Base-by-base conservation (phyloP, 306 rosid genomes). In the Urtica urens region DNA sequence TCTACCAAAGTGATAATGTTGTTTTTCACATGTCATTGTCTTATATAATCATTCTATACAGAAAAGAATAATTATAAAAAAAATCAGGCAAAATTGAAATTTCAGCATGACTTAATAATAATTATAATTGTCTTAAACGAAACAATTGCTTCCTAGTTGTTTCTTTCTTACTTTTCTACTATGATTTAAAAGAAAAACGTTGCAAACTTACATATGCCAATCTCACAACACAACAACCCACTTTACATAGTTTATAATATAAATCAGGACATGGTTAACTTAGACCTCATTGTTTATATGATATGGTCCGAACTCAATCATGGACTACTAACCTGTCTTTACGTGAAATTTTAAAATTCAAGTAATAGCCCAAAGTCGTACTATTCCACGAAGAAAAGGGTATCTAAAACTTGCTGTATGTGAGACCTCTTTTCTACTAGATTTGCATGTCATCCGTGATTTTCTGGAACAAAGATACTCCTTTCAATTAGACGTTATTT, bases 1-100 rank as follows among this genome's bases (percentile, higher is more conserved):
- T 24, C 40, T 10, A 27, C 37, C 7, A 31, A 7, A 57, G 40
- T 39, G 57, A 51, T 47, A 33, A 65, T 43, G 23, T 57, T 55
- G 41, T 51, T 51, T 59, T 30, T 55, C 20, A 29, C 63, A 55
- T 37, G 37, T 47, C 65, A 17, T 40, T 37, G 42, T 54, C 51
- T 46, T 23, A 10, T 7, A 15, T 5, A 43, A 20, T n/a, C n/a
- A n/a, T n/a, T n/a, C n/a, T n/a, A n/a, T n/a, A n/a, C n/a, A n/a
- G n/a, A n/a, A n/a, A n/a, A n/a, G n/a, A n/a, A n/a, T n/a, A n/a
- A n/a, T n/a, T n/a, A n/a, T n/a, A n/a, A n/a, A n/a, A n/a, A n/a
- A n/a, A n/a, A n/a, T n/a, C n/a, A n/a, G n/a, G n/a, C 33, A 48
- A 29, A 39, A 15, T 39, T 54, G 27, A 40, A 35, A 39, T 25